A percentile compares a stretch with the other conserved stretches of the same genome.
Conservation (phyloP, 257 asterid species). For the Scutellaria minor region DNA sequence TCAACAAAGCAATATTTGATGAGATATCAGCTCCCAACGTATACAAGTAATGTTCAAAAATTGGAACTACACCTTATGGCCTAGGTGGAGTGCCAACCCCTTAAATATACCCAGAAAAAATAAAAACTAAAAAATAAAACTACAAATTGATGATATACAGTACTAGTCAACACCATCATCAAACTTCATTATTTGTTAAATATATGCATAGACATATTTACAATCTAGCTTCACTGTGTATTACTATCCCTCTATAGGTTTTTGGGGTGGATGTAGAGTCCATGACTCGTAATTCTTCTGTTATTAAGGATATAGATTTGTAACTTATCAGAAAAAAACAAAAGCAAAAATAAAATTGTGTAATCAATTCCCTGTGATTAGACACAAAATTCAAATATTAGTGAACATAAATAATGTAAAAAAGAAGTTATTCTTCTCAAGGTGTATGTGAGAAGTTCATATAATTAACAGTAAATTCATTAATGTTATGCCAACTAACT, state of each 20-base stretch:
- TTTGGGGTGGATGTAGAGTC: no score
- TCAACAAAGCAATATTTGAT: background rate
- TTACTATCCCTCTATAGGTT: no score
- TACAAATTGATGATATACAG: background rate
- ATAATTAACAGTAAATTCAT: background rate
- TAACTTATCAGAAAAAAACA: no score
- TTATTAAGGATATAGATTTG: no score
- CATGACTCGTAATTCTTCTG: no score
- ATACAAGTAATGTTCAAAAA: background rate
- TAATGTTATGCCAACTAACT: background rate
- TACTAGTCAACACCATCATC: constrained; percentile 27
- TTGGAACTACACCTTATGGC: background rate
- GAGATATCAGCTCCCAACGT: background rate
- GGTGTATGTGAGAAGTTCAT: background rate
- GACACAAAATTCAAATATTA: constrained; percentile 23
- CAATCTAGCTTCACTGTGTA: no score
- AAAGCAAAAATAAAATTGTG: no score
- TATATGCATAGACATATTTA: background rate
- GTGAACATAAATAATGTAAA: constrained; percentile 4
- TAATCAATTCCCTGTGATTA: background rate
- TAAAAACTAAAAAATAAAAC: background rate
- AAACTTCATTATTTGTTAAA: constrained; percentile 10
- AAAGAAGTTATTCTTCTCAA: constrained; percentile 26
- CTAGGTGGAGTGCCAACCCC: constrained; percentile 18
- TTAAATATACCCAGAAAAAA: constrained; percentile 11